Conservation (phyloP, 768 basidiomycete genomes). For the Podaxis mareebaensis region DNA sequence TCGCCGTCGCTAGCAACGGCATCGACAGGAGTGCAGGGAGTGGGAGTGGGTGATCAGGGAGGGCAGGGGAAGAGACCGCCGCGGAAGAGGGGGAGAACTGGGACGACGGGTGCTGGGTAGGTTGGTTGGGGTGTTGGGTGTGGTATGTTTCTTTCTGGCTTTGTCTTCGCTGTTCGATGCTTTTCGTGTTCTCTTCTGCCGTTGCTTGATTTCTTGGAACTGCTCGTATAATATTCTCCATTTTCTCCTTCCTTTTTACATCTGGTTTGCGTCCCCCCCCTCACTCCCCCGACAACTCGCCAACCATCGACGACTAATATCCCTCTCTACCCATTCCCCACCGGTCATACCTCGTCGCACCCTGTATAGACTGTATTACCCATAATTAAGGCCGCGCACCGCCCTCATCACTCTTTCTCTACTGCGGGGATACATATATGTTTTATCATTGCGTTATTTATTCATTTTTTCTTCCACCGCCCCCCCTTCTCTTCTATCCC, state of each 20-base stretch:
- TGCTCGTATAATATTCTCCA: constrained; percentile 9
- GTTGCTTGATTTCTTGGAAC: constrained; percentile 31
- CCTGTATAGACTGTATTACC: not conserved
- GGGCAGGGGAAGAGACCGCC: constrained; percentile 47
- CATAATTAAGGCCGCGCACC: not conserved
- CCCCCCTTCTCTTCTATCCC: not conserved
- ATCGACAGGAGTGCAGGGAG: constrained; percentile 57
- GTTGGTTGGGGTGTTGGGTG: constrained; percentile 29
- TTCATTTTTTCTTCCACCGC: constrained; percentile 22
- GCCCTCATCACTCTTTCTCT: not conserved
- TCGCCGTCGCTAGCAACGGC: constrained; percentile 40
- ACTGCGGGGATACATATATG: constrained; percentile 23
- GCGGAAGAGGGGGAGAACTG: constrained; percentile 58
- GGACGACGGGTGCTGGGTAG: constrained; percentile 31
- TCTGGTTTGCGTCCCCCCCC: not conserved
- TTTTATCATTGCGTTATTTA: constrained; percentile 32
- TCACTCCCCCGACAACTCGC: not conserved
- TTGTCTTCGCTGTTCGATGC: constrained; percentile 21
- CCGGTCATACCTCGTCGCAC: not conserved
- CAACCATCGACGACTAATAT: not conserved
- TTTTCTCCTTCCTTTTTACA: not conserved
- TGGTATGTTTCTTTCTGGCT: not conserved
- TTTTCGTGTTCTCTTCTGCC: constrained; percentile 17
- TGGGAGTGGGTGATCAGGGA: constrained; percentile 24
- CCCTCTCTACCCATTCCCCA: not conserved